Conservation (phyloP, 2,329 filamentous ascomycete genomes). For the Zasmidium citrigriseum region DNA sequence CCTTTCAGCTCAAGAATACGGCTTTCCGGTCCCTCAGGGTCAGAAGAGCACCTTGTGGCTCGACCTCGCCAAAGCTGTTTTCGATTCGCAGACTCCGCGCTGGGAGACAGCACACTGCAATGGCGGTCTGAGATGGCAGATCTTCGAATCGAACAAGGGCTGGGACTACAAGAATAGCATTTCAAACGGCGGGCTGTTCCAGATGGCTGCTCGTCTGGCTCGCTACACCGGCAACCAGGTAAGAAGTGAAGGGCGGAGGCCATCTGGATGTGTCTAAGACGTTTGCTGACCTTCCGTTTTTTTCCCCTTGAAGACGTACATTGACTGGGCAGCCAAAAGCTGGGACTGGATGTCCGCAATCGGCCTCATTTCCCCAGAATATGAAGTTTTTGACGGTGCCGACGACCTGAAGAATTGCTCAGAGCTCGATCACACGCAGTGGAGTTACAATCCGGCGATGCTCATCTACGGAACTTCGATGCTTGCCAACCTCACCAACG, state of each 20-base stretch:
- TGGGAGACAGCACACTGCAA: conserved; percentile 69
- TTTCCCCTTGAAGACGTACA: no score
- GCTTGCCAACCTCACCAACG: conserved; percentile 56
- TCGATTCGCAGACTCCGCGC: conserved; percentile 72
- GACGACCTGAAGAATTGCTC: conserved; percentile 55
- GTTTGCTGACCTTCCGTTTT: no score
- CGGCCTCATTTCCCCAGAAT: conserved; percentile 53
- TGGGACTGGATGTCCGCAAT: conserved; percentile 59
- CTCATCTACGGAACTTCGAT: conserved; percentile 57
- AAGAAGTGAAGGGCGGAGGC: no score
- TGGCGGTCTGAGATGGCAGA: conserved; percentile 83
- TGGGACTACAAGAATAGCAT: conserved; percentile 61
- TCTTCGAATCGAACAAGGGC: conserved; percentile 74
- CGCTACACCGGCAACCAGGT: conserved; percentile 76
- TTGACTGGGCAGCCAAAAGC: conserved; percentile 70
- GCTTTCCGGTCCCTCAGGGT: conserved; percentile 64
- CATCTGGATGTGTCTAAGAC: no score
- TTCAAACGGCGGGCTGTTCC: conserved; percentile 60
- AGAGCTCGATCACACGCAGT: conserved; percentile 54
- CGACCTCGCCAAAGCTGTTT: conserved; percentile 75
- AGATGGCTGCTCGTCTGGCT: conserved; percentile 66
- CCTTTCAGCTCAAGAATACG: conserved; percentile 75
- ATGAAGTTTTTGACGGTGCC: conserved; percentile 58
- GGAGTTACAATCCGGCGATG: conserved; percentile 60
- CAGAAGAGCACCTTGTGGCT: conserved; percentile 65